A percentile compares a stretch with the other conserved stretches of the same genome.
phyloP scores from a whole-genome alignment of 768 basidiomycete genomes.

The Mycena kentingensis region DNA sequence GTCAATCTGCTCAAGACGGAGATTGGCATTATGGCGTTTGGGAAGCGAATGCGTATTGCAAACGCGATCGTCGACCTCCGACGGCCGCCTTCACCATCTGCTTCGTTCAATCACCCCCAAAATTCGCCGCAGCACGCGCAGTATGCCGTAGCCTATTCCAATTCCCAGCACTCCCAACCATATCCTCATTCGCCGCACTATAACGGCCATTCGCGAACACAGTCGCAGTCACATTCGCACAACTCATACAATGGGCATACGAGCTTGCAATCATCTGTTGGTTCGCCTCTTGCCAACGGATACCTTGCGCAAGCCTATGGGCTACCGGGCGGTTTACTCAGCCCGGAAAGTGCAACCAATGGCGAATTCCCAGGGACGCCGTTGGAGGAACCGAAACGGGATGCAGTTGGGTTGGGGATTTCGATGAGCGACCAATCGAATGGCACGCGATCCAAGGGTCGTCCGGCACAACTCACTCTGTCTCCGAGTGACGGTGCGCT shows the following conservation, averaged over 20 bases:
- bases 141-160: slow-evolving; percentile 34
- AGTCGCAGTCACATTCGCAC: slow-evolving; percentile 47
- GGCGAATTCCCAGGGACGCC: slow-evolving; percentile 19
- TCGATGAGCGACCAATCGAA: slow-evolving; percentile 6
- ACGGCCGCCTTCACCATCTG: slow-evolving; percentile 54
- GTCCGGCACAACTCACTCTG: slow-evolving; percentile 53
- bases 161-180: slow-evolving; percentile 22
- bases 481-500: slow-evolving; percentile 68
- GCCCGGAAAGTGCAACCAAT: slow-evolving; percentile 25
- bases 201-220: slow-evolving; percentile 39
- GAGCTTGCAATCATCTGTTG: slow-evolving; percentile 21
- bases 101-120: slow-evolving; percentile 28
- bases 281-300: slow-evolving; percentile 18
- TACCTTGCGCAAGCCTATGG: slow-evolving; percentile 27
- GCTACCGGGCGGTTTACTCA: slow-evolving; percentile 25
- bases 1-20: slow-evolving; percentile 88
- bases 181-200: slow-evolving; percentile 22
- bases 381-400: slow-evolving; percentile 1
- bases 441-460: slow-evolving; percentile 35
- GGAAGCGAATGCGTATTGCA: slow-evolving; percentile 90
- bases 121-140: slow-evolving; percentile 34
- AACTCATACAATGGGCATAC: slow-evolving; percentile 45
- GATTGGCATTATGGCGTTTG: slow-evolving; percentile 91
- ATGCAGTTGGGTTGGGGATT: slow-evolving; percentile 18
- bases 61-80: slow-evolving; percentile 91